phyloP scores from a whole-genome alignment of 2,329 filamentous ascomycete genomes.

The Cladosporium sp. region DNA sequence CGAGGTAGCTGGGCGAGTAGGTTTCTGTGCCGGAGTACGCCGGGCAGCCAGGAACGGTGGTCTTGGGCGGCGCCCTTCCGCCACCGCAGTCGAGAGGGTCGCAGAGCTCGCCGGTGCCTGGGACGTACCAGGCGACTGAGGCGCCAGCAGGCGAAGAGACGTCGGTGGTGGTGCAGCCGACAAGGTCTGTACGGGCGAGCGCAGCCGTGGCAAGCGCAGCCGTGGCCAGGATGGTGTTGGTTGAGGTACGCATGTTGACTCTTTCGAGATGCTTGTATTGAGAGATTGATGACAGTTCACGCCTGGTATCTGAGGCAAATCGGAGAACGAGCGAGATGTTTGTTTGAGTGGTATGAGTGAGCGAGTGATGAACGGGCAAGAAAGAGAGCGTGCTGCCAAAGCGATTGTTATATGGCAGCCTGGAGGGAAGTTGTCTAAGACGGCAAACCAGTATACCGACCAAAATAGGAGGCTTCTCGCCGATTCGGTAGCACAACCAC shows the following conservation, averaged over 20 bases:
- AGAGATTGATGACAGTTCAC: neutral
- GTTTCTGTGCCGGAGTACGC: slow-evolving; percentile 52
- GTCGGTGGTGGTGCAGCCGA: slow-evolving; percentile 41
- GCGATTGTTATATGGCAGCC: neutral
- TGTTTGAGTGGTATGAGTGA: too few relatives aligned
- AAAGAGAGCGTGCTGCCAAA: neutral
- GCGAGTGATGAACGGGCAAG: neutral
- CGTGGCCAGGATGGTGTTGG: slow-evolving; percentile 23
- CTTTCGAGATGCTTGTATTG: neutral
- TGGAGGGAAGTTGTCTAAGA: neutral
- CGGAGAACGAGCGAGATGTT: too few relatives aligned
- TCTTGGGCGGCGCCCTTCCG: slow-evolving; percentile 58
- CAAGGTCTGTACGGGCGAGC: slow-evolving; percentile 35
- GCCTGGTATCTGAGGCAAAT: too few relatives aligned
- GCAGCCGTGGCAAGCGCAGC: slow-evolving; percentile 27
- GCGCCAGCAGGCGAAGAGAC: slow-evolving; percentile 37
- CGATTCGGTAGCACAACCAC: neutral
- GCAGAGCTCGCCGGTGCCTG: slow-evolving; percentile 61
- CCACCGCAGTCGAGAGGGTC: slow-evolving; percentile 62
- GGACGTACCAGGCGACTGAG: slow-evolving; percentile 56
- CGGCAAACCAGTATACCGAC: neutral
- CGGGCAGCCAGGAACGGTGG: slow-evolving; percentile 56
- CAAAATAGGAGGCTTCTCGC: neutral
- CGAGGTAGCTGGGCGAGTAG: slow-evolving; percentile 49
- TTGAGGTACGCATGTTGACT: slow-evolving; percentile 22